Percentiles rank a stretch among this genome's conserved stretches.
These are phyloP conservation scores for Aspergillus unguis DNA, from an alignment of 2,329 filamentous ascomycete species.

Conservation along the genomic window DNA sequence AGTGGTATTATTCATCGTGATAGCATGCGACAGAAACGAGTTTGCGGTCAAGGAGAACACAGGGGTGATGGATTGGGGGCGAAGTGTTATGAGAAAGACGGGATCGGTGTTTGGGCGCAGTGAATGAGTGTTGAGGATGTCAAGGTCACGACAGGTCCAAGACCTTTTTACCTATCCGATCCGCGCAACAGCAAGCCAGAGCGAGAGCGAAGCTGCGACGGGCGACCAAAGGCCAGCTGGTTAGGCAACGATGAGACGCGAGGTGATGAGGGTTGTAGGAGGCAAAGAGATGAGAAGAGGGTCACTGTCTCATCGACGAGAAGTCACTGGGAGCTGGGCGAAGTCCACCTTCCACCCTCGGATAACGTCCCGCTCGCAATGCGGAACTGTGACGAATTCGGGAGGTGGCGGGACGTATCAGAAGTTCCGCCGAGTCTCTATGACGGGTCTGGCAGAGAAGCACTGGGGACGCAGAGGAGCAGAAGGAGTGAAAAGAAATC, in stretches of 20 bases:
- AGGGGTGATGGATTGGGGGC: conserved; percentile 16
- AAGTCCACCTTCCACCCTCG: conserved; percentile 35
- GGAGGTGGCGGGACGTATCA: conserved; percentile 28
- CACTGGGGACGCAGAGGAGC: not conserved
- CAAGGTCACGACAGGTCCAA: conserved; percentile 46
- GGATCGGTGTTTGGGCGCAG: conserved; percentile 21
- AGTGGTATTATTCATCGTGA: conserved; percentile 53
- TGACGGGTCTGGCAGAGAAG: conserved; percentile 2
- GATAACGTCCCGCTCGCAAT: conserved; percentile 36
- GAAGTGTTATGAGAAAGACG: too few relatives aligned
- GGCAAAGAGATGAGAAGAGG: conserved; percentile 39
- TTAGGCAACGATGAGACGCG: conserved; percentile 47
- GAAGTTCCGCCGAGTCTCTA: conserved; percentile 10
- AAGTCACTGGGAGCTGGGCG: conserved; percentile 32
- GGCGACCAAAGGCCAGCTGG: conserved; percentile 49
- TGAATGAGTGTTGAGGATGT: conserved; percentile 31
- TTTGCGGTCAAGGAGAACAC: conserved; percentile 27
- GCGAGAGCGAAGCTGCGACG: conserved; percentile 48
- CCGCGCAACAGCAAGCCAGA: conserved; percentile 44
- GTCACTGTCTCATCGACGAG: conserved; percentile 39
- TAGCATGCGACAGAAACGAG: conserved; percentile 31
- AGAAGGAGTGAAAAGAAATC: not conserved
- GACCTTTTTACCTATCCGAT: conserved; percentile 40
- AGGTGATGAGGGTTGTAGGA: conserved; percentile 47
- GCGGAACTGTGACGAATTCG: conserved; percentile 30